Evolutionary conservation across 345 rosid species (phyloP).

Genomic region (Noccaea caerulescens): DNA sequence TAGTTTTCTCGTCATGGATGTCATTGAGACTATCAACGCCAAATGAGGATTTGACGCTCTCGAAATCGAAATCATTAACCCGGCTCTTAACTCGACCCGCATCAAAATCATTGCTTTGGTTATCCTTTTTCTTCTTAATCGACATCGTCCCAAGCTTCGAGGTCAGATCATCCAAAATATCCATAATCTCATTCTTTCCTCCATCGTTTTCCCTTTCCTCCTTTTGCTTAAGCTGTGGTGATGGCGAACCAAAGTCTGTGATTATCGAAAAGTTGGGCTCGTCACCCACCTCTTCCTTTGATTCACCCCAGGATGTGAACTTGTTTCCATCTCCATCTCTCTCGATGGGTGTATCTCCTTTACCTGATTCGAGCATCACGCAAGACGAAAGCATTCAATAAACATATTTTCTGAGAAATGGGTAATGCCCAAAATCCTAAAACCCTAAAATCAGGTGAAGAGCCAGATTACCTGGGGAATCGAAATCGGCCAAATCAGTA

Average conservation of each 20-base stretch:
- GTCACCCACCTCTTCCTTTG: slow-evolving; percentile 31
- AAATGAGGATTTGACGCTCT: slow-evolving; percentile 56
- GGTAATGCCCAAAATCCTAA: background rate
- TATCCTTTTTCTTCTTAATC: slow-evolving; percentile 60
- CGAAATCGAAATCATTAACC: slow-evolving; percentile 44
- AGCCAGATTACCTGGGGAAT: slow-evolving; percentile 51
- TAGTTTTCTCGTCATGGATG: slow-evolving; percentile 32
- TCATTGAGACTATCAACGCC: slow-evolving; percentile 32
- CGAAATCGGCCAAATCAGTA: slow-evolving; percentile 54
- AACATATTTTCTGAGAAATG: background rate
- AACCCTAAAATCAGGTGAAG: slow-evolving; percentile 16
- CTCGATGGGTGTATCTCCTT: slow-evolving; percentile 50
- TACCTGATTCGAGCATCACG: slow-evolving; percentile 32
- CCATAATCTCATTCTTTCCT: slow-evolving; percentile 63
- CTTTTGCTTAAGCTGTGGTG: slow-evolving; percentile 41
- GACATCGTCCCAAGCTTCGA: slow-evolving; percentile 77
- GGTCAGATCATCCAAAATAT: slow-evolving; percentile 76
- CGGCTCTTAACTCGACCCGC: slow-evolving; percentile 13
- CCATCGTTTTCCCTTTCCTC: slow-evolving; percentile 33
- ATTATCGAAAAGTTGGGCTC: slow-evolving; percentile 53
- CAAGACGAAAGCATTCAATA: slow-evolving; percentile 15
- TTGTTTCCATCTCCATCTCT: slow-evolving; percentile 45
- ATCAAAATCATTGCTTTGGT: slow-evolving; percentile 29
- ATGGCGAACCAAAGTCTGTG: slow-evolving; percentile 73
- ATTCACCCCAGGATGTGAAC: slow-evolving; percentile 50